Conservation (phyloP, 148 eudicot species). For the Fallopia convolvulus region DNA sequence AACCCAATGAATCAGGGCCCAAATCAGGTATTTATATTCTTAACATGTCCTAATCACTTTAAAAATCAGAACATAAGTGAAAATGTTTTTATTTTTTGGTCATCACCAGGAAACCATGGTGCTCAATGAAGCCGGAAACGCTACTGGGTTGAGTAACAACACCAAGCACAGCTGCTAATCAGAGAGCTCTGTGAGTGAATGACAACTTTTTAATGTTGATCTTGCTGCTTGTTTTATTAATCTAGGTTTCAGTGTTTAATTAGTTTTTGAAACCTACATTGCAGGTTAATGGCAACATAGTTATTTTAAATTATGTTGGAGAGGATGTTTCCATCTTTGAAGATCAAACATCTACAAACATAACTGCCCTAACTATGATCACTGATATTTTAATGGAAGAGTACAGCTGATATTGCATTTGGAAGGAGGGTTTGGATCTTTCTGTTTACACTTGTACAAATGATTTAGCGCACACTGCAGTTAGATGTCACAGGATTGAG, state of each 20-base stretch:
- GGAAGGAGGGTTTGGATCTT: conserved; percentile 10
- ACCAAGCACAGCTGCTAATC: conserved; percentile 8
- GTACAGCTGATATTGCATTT: conserved; percentile 7
- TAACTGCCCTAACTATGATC: not conserved
- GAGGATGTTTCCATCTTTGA: not conserved
- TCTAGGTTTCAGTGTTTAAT: not conserved
- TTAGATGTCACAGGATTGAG: not conserved
- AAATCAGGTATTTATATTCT: not conserved
- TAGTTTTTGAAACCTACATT: not conserved
- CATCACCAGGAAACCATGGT: not conserved
- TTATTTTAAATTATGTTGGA: not conserved
- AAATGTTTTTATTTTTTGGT: not conserved
- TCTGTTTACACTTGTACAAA: conserved; percentile 4
- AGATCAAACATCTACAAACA: conserved; percentile 7
- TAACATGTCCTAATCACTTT: not conserved
- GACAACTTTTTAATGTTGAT: not conserved
- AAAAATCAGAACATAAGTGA: not conserved
- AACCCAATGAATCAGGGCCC: not conserved
- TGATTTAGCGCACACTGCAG: not conserved
- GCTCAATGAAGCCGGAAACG: not conserved
- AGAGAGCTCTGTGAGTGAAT: conserved; percentile 12
- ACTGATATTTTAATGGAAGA: not conserved
- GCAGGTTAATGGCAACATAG: not conserved
- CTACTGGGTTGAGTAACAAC: conserved; percentile 4
- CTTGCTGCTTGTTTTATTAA: not conserved